Base-by-base conservation (phyloP, 208 protist species). In the Naegleria lovaniensis region DNA sequence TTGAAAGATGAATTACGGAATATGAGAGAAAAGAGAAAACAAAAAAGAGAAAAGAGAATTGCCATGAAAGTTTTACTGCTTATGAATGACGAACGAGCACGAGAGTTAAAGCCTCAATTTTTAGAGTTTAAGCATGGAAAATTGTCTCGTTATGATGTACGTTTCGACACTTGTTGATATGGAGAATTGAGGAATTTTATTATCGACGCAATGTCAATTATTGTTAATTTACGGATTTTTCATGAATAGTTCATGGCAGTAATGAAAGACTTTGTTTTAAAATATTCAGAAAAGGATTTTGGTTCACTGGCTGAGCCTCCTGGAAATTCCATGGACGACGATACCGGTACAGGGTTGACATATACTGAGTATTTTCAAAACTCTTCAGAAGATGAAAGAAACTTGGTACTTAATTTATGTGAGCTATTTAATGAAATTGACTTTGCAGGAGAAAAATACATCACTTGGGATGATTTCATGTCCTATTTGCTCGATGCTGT, bases 391-490 rank as follows among this genome's bases (percentile, higher is more conserved):
- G 85, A 88, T 48, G 85, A 88, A 43, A 55, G 40, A 39, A 58
- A 51, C 19, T 58, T 88, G 6, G 43, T 88, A 0, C 36, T 88
- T n/a, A 58, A 58, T 39, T 76, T 90, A 19, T 90, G 88, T 76
- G 88, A 90, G 51, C 88, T 90, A 38, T 90, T 90, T 58, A 84
- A 76, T 55, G 88, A 90, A 11, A 90, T 90, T n/a, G 88, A 90
- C 36, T 90, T 90, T 76, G 25, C 19, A 39, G 88, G 88, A 90
- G 88, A 90, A 9, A 85, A 58, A 55, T 86, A 55, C 33, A 85
- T 90, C 16, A 40, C 22, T 25, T 90, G 88, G 88, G 88, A 90
- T 29, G 88, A 90, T 86, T 90, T 90, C 40, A 76, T 40, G n/a
- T 90, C 88, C 3, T 90, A 86, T 29, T 58, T 90, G 15, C 6